Conservation (phyloP, 257 asterid species). For the Perilla frutescens region DNA sequence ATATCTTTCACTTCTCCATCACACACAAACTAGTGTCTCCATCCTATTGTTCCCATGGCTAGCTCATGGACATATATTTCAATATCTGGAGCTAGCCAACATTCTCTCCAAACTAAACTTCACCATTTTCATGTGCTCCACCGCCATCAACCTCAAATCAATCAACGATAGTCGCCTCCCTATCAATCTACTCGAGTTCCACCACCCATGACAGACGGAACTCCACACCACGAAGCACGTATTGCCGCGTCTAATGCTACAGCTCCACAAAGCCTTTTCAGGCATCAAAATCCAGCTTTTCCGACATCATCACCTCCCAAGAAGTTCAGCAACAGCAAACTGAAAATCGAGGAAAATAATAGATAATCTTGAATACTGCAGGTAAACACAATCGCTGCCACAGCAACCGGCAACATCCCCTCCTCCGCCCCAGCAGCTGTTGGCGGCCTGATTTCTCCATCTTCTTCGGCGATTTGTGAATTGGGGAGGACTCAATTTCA, state of each 20-base stretch:
- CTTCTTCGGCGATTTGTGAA: too few species aligned
- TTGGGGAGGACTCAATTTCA: too few species aligned
- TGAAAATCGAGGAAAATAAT: too few species aligned
- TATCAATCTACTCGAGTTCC: slow-evolving; percentile 7
- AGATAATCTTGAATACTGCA: too few species aligned
- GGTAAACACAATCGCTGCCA: too few species aligned
- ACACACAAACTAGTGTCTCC: neutral
- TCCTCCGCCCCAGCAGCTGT: too few species aligned
- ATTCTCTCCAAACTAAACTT: slow-evolving; percentile 39
- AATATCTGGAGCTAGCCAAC: slow-evolving; percentile 49
- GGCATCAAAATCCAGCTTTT: slow-evolving; percentile 17
- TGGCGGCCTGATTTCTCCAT: too few species aligned
- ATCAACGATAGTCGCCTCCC: neutral
- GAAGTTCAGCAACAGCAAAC: too few species aligned
- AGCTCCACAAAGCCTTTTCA: slow-evolving; percentile 23
- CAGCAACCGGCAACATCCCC: too few species aligned
- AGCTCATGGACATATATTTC: neutral
- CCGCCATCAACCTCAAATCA: slow-evolving; percentile 34
- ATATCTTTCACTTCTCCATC: too few species aligned
- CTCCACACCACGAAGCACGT: slow-evolving; percentile 11
- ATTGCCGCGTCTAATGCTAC: slow-evolving; percentile 16
- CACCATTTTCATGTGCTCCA: slow-evolving; percentile 34
- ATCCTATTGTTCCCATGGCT: too few species aligned
- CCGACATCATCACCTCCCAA: neutral
- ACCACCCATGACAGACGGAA: slow-evolving; percentile 9